Percentiles rank a stretch among this genome's conserved stretches.
These are phyloP conservation scores for Stygiomarasmius scandens DNA, from an alignment of 1,284 basidiomycete genomes.

Conservation along the genomic window DNA sequence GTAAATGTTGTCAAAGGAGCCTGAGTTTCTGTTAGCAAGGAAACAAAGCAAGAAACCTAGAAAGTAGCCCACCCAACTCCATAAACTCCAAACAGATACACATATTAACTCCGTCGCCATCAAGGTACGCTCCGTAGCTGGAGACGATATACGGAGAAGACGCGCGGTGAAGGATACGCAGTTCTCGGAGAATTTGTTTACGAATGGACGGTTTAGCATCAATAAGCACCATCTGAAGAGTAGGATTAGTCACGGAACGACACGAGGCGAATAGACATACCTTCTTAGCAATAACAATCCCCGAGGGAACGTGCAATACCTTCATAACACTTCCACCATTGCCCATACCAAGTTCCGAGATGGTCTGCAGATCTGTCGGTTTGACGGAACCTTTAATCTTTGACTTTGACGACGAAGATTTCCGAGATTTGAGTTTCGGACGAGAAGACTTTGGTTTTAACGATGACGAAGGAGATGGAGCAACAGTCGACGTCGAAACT, in stretches of 20 bases:
- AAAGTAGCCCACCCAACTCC: constrained; percentile 63
- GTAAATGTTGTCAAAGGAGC: constrained; percentile 90
- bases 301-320: constrained; percentile 86
- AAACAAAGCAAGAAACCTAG: not conserved
- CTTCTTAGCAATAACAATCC: constrained; percentile 94
- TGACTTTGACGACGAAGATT: constrained; percentile 36
- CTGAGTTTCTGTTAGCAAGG: not conserved
- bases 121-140: constrained; percentile 94
- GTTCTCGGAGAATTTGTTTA: constrained; percentile 95
- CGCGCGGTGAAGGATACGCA: constrained; percentile 99
- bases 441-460: not conserved
- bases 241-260: not conserved
- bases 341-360: constrained; percentile 90
- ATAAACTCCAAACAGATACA: constrained; percentile 99
- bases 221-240: constrained; percentile 87
- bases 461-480: not conserved
- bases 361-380: constrained; percentile 80
- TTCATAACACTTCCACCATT: constrained; percentile 97
- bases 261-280: constrained; percentile 45
- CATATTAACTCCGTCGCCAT: constrained; percentile 96
- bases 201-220: constrained; percentile 97
- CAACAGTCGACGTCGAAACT: not conserved
- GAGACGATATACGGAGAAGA: constrained; percentile 92
- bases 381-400: constrained; percentile 62
- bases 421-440: constrained; percentile 2